Evolutionary conservation across 1,284 basidiomycete genomes (phyloP).

Genomic region (Irpex sp.): DNA sequence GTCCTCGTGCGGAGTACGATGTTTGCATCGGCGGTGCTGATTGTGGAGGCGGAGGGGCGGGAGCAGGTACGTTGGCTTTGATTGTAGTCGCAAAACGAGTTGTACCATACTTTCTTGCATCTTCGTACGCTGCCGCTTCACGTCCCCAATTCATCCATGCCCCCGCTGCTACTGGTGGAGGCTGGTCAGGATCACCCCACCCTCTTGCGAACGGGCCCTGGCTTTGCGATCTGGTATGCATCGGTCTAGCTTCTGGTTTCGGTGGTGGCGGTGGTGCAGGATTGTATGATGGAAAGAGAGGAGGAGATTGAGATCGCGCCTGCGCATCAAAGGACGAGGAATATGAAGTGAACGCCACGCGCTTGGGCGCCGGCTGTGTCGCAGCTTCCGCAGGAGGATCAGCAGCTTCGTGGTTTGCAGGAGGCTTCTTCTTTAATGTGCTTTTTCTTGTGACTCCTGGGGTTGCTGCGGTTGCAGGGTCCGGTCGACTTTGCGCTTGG

Average conservation of each 20-base stretch:
- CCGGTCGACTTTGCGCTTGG: not conserved
- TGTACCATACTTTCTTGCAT: slow-evolving; percentile 2
- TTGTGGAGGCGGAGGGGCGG: not conserved
- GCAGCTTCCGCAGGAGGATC: not conserved
- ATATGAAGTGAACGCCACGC: slow-evolving; percentile 8
- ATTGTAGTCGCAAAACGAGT: slow-evolving; percentile 10
- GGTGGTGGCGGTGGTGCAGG: slow-evolving; percentile 1
- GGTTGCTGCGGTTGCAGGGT: not conserved
- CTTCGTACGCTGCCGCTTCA: not conserved
- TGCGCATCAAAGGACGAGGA: not conserved
- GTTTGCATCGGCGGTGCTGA: not conserved
- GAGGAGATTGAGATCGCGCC: not conserved
- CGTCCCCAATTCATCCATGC: slow-evolving; percentile 11
- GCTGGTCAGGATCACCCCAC: slow-evolving; percentile 3
- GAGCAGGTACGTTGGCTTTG: slow-evolving; percentile 7
- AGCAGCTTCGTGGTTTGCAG: not conserved
- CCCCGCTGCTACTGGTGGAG: not conserved
- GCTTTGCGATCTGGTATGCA: slow-evolving; percentile 2
- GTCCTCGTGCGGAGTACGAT: not conserved
- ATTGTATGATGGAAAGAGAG: not conserved
- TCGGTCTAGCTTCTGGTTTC: not conserved
- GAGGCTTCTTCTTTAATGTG: slow-evolving; percentile 6
- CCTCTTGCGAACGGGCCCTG: not conserved
- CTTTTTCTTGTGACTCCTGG: slow-evolving; percentile 3
- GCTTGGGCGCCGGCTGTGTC: slow-evolving; percentile 2